Evolutionary conservation across 371 early-diverging fungal species (phyloP).

Genomic region (Dichotomocladium elegans): DNA sequence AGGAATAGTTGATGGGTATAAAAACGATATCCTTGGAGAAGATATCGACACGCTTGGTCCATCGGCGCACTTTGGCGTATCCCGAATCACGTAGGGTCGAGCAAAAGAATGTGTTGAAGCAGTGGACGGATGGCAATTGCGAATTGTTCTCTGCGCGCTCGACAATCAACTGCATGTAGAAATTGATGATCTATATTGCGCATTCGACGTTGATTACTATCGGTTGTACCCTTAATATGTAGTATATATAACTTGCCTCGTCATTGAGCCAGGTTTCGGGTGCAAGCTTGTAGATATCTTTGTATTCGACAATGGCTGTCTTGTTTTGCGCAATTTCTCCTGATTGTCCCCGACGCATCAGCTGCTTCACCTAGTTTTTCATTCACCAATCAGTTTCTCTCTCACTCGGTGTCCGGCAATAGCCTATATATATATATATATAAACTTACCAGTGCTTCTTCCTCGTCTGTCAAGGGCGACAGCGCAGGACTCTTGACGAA

Average conservation of each 20-base stretch:
- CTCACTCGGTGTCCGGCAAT: not conserved
- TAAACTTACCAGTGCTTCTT: conserved; percentile 24
- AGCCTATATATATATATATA: too few species aligned
- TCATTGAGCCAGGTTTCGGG: conserved; percentile 91
- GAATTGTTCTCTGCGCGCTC: conserved; percentile 48
- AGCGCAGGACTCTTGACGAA: too few species aligned
- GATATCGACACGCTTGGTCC: conserved; percentile 82
- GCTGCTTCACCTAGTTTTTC: conserved; percentile 29
- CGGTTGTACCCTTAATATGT: not conserved
- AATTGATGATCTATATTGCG: conserved; percentile 73
- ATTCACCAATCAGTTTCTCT: too few species aligned
- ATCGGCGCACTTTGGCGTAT: conserved; percentile 73
- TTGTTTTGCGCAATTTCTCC: conserved; percentile 54
- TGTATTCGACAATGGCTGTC: conserved; percentile 48
- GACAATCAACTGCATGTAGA: conserved; percentile 77
- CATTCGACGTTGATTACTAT: not conserved
- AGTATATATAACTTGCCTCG: conserved; percentile 45
- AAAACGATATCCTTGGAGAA: conserved; percentile 78
- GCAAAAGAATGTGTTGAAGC: conserved; percentile 90
- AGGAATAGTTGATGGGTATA: conserved; percentile 84
- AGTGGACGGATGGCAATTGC: conserved; percentile 61
- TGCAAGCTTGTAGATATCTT: conserved; percentile 68
- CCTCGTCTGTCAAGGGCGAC: conserved; percentile 27
- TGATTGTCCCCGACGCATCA: conserved; percentile 25
- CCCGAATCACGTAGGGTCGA: conserved; percentile 65